These are phyloP conservation scores for Pharus latifolius DNA, from an alignment of 176 grass and related monocot species.

Conservation along the genomic window DNA sequence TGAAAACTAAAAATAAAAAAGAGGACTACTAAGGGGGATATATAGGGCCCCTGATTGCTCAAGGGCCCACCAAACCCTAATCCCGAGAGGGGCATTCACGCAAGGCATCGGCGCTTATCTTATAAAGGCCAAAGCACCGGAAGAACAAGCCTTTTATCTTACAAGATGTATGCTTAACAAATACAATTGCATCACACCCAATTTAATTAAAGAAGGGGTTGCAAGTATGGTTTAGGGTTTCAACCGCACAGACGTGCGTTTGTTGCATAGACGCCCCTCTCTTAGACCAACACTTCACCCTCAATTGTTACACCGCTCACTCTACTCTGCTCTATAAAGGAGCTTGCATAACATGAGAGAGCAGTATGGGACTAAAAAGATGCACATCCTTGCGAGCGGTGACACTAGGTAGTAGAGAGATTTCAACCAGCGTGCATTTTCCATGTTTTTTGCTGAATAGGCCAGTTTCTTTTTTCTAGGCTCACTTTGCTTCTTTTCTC, in stretches of 20 bases:
- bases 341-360: fast-evolving
- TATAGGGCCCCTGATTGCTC: constrained; percentile 7
- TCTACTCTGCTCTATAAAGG: not conserved
- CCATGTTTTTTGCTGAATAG: not conserved
- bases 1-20: not conserved
- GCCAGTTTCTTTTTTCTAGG: too few relatives aligned
- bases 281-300: not conserved
- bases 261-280: not conserved
- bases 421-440: not conserved
- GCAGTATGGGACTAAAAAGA: constrained; percentile 15
- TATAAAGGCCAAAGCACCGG: constrained; percentile 35
- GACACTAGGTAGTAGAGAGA: not conserved
- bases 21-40: constrained; percentile 28
- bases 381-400: not conserved
- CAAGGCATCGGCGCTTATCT: constrained; percentile 18
- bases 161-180: not conserved
- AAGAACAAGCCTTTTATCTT: not conserved
- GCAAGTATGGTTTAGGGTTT: constrained; percentile 18
- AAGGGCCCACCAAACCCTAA: constrained; percentile 1
- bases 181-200: not conserved
- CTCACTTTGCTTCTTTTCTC: too few relatives aligned
- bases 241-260: not conserved
- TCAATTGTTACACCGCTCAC: fast-evolving
- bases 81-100: not conserved
- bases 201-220: not conserved